Evolutionary conservation across 306 rosid species (phyloP).

Genomic region (Cicer cuneatum): DNA sequence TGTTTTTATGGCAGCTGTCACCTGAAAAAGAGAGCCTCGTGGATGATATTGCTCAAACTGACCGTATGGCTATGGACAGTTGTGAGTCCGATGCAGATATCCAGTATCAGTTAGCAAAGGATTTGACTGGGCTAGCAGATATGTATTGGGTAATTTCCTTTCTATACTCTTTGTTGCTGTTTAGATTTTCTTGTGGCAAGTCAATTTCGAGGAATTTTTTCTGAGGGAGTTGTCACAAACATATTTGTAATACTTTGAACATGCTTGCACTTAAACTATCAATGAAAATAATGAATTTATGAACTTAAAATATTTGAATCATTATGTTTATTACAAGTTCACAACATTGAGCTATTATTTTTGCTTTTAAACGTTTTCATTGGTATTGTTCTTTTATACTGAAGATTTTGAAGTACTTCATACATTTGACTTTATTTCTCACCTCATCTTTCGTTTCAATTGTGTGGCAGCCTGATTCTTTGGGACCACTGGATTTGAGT

Average conservation of each 20-base stretch:
- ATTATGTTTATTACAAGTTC: not conserved
- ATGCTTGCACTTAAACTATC: slow-evolving; percentile 27
- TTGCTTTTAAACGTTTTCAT: slow-evolving; percentile 8
- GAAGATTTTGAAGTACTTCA: slow-evolving; percentile 1
- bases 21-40: slow-evolving; percentile 55
- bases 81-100: slow-evolving; percentile 57
- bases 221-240: slow-evolving; percentile 6
- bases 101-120: slow-evolving; percentile 59
- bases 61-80: slow-evolving; percentile 58
- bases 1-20: slow-evolving; percentile 55
- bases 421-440: slow-evolving; percentile 25
- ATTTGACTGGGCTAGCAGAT: slow-evolving; percentile 64
- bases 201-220: slow-evolving; percentile 32
- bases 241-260: slow-evolving; percentile 23
- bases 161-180: slow-evolving; percentile 24
- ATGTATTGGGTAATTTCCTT: slow-evolving; percentile 77
- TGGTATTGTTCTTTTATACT: not conserved
- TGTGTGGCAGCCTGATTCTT: slow-evolving; percentile 84
- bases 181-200: slow-evolving; percentile 29
- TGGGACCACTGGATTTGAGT: slow-evolving; percentile 88
- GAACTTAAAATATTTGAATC: slow-evolving; percentile 20
- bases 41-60: slow-evolving; percentile 59
- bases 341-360: slow-evolving; percentile 12
- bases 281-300: slow-evolving; percentile 22
- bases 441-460: slow-evolving; percentile 29